phyloP scores from a whole-genome alignment of 75 land plant species.

The Pseudotsuga menziesii region DNA sequence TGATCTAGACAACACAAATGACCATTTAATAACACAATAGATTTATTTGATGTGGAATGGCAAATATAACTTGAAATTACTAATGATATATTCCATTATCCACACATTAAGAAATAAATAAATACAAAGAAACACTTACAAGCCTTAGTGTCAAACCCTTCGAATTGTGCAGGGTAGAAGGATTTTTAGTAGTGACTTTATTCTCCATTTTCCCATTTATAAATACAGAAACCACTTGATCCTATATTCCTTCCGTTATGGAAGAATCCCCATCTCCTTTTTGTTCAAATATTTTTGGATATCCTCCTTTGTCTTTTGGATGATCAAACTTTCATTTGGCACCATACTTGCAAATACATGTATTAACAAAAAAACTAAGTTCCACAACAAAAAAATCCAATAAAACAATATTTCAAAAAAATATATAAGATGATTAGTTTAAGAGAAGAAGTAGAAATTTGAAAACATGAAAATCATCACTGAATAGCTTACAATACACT shows the following conservation, averaged over 20 bases:
- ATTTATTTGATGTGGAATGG: neutral
- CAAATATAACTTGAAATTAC: neutral
- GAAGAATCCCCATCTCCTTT: neutral
- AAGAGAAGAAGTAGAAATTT: too few species aligned
- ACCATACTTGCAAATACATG: slow-evolving; percentile 76
- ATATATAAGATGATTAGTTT: too few species aligned
- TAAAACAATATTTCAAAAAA: too few species aligned
- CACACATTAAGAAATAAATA: neutral
- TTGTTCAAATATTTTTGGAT: neutral
- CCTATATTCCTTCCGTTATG: neutral
- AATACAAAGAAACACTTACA: slow-evolving; percentile 27
- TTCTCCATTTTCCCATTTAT: slow-evolving; percentile 10
- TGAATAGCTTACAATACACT: too few species aligned
- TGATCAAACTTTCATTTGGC: too few species aligned
- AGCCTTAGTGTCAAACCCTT: slow-evolving; percentile 85
- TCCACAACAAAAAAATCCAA: neutral
- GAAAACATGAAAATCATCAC: too few species aligned
- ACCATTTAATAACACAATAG: neutral
- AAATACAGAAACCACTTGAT: slow-evolving; percentile 10
- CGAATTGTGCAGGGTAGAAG: slow-evolving; percentile 55
- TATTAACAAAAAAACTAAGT: slow-evolving; percentile 72
- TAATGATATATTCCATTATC: neutral
- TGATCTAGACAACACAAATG: neutral
- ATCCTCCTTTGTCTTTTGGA: slow-evolving; percentile 31
- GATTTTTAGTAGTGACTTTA: slow-evolving; percentile 16